Conservation (phyloP, 2,329 filamentous ascomycete species). For the Colletotrichum agaves region DNA sequence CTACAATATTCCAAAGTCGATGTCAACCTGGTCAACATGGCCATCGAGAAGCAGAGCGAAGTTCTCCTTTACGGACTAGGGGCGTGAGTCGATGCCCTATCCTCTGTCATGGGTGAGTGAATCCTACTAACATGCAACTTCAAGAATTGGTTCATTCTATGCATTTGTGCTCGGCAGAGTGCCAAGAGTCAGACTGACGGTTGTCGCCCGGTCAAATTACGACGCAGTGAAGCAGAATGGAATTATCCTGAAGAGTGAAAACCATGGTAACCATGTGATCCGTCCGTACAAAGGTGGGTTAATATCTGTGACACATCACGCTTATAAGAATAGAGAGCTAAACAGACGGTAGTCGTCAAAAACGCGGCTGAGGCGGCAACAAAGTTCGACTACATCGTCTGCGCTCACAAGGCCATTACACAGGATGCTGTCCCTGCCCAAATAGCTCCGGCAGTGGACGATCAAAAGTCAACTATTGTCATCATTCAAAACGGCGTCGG, state of each 20-base stretch:
- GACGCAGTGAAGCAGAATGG: slow-evolving; percentile 62
- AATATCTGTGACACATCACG: background rate
- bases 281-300: slow-evolving; percentile 53
- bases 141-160: slow-evolving; percentile 67
- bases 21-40: slow-evolving; percentile 16
- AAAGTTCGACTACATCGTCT: slow-evolving; percentile 66
- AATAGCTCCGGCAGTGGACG: slow-evolving; percentile 50
- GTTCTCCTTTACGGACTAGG: slow-evolving; percentile 64
- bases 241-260: slow-evolving; percentile 63
- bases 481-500: slow-evolving; percentile 71
- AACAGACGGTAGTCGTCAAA: slow-evolving; percentile 50
- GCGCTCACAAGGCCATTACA: slow-evolving; percentile 64
- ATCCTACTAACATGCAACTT: background rate
- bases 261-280: slow-evolving; percentile 66
- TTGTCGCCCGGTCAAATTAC: slow-evolving; percentile 71
- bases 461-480: slow-evolving; percentile 60
- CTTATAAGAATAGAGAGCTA: no score
- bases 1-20: background rate
- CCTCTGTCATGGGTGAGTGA: background rate
- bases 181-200: slow-evolving; percentile 61
- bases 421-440: slow-evolving; percentile 50
- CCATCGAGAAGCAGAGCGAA: slow-evolving; percentile 38
- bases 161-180: slow-evolving; percentile 61
- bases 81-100: slow-evolving; percentile 53
- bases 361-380: slow-evolving; percentile 56